Evolutionary conservation across 106 monocot species (phyloP), one percentile per base, ranked within the genome.

Genomic region (Chionographis japonica): DNA sequence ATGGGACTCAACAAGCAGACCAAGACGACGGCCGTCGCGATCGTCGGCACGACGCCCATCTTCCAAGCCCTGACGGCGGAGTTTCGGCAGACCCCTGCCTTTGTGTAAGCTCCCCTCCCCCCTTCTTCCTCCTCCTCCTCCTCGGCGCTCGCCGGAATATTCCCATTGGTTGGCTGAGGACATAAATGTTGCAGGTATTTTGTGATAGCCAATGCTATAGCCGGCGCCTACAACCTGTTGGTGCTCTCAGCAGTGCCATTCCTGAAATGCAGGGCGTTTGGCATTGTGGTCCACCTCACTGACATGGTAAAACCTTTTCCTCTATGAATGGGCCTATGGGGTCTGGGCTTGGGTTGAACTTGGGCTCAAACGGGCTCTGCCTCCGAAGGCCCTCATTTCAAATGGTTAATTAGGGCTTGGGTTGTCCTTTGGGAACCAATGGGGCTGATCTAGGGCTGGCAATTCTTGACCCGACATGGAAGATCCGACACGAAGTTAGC

Each of bases 1-100:
- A 90, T 86, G 86, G 86, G 72, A 11, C 74, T 86, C 42, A 86
- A 90, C 75, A 81, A 71, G 66, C 71, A 86, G 72, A 83, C 72
- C 46, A 83, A 64, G 58, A 76, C 40, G 2, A 38, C 59, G 4
- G 40, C 67, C 0, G 81, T 86, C 3, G 90, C 90, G 4, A 56
- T 84, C 2, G 80, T 90, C 20, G 90, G 90, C 52, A 90, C 90
- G 13, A 73, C 77, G 16, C 73, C 86, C 49, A 58, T 90, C 66
- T 59, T 15, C 13, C 74, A 78, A 43, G 74, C 77, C 10, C 62
- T 86, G 62, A 68, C 69, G 37, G 85, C 83, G 4, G 61, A 80
- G 72, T 86, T 83, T 76, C 67, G 66, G 43, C 69, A 90, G 12
- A 84, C 84, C 27, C 86, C 86, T 36, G 86, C 90, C 2, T 90